A percentile compares a stretch with the other conserved stretches of the same genome.
Evolutionary conservation across 1,284 basidiomycete genomes (phyloP).

Genomic region (Irpex sp.): DNA sequence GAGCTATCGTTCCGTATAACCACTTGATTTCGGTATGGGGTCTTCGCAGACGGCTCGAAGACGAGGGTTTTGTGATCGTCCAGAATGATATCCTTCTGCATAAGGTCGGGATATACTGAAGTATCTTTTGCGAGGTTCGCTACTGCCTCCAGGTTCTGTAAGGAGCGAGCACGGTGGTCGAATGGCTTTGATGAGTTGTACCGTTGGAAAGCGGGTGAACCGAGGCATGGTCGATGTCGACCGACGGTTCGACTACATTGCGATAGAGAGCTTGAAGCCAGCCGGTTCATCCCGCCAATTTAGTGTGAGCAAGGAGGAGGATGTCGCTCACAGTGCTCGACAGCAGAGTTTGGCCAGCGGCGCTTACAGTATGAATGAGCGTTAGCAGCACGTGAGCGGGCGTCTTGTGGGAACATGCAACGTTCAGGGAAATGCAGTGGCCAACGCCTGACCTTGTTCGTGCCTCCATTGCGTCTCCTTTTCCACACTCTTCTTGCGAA

Average conservation of each 20-base stretch:
- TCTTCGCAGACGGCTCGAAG: conserved; percentile 46
- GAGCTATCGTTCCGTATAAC: conserved; percentile 58
- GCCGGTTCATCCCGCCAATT: background rate
- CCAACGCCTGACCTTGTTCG: background rate
- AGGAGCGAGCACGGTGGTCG: background rate
- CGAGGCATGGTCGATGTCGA: background rate
- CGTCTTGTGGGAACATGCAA: background rate
- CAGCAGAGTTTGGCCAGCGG: background rate
- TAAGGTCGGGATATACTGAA: conserved; percentile 9
- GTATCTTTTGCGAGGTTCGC: background rate
- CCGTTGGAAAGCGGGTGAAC: background rate
- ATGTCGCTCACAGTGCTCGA: background rate
- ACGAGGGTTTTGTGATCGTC: conserved; percentile 25
- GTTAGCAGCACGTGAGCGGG: conserved; percentile 1
- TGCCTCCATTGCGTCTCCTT: background rate
- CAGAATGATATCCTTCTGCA: conserved; percentile 5
- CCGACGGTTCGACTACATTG: background rate
- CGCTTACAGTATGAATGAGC: background rate
- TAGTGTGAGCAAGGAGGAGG: background rate
- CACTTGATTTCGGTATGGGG: conserved; percentile 54
- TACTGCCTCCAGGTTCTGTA: background rate
- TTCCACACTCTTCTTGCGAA: background rate
- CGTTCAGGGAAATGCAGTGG: background rate
- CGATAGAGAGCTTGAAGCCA: background rate
- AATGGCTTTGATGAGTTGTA: conserved; percentile 5